phyloP scores from a whole-genome alignment of 129 eudicot genomes.

The Gnaphalium uliginosum region DNA sequence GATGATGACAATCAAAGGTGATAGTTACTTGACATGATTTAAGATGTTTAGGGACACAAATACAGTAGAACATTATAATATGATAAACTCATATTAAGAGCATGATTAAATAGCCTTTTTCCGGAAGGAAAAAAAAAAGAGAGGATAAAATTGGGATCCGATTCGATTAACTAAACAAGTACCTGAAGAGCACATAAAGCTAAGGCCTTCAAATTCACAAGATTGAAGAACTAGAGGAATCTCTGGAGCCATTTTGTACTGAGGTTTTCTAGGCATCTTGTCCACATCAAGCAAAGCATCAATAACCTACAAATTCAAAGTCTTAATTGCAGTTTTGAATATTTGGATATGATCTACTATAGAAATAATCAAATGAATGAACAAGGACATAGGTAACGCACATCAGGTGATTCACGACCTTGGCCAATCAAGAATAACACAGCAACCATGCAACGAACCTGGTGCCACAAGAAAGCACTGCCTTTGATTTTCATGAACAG shows the following conservation, averaged over 20 bases:
- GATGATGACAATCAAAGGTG: not conserved
- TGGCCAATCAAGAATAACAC: conserved; percentile 85
- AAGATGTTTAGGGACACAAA: not conserved
- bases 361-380: conserved; percentile 9
- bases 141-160: not conserved
- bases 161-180: not conserved
- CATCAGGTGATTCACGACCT: conserved; percentile 88
- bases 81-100: conserved; percentile 1
- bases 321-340: not conserved
- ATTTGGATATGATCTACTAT: conserved; percentile 9
- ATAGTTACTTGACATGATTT: not conserved
- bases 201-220: conserved; percentile 81
- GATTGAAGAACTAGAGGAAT: conserved; percentile 81
- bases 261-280: conserved; percentile 84
- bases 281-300: conserved; percentile 72
- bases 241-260: conserved; percentile 87
- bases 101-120: conserved; percentile 4
- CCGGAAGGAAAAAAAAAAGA: too few relatives aligned
- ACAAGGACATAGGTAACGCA: conserved; percentile 42
- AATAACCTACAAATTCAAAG: conserved; percentile 53
- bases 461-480: conserved; percentile 98
- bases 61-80: not conserved
- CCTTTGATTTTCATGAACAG: conserved; percentile 78
- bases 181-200: conserved; percentile 82
- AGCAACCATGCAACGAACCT: conserved; percentile 97